Evolutionary conservation across 768 basidiomycete species (phyloP).

Genomic region (Boletus pseudo-olivaceus): DNA sequence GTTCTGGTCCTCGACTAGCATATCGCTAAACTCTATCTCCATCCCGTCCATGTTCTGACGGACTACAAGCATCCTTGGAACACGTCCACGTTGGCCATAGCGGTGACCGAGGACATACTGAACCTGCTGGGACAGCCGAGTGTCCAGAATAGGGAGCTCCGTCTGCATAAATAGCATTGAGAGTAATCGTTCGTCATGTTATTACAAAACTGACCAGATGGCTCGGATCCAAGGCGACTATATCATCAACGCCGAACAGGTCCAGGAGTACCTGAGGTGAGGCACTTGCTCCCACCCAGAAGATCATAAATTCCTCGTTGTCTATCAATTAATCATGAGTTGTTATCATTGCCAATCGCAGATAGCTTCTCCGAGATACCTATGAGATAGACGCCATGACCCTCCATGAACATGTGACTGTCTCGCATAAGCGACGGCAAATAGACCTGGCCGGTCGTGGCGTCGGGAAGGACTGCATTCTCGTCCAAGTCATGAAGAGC

Average conservation of each 20-base stretch:
- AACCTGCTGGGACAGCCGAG: conserved; percentile 77
- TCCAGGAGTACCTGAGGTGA: conserved; percentile 82
- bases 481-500: conserved; percentile 84
- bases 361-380: conserved; percentile 45
- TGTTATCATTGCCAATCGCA: conserved; percentile 13
- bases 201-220: conserved; percentile 50
- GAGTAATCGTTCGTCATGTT: background rate
- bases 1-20: conserved; percentile 96
- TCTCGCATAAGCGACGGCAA: conserved; percentile 78
- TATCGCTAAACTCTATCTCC: conserved; percentile 95
- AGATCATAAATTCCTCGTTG: conserved; percentile 81
- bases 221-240: conserved; percentile 58
- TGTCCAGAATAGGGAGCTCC: conserved; percentile 65
- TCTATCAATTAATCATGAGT: conserved; percentile 43
- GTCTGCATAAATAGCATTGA: conserved; percentile 41
- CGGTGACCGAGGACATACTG: conserved; percentile 80
- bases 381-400: conserved; percentile 87
- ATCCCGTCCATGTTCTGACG: conserved; percentile 90
- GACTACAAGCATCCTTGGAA: conserved; percentile 66
- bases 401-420: conserved; percentile 85
- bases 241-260: conserved; percentile 80
- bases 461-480: conserved; percentile 64
- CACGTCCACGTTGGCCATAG: conserved; percentile 49
- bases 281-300: conserved; percentile 86
- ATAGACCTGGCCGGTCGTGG: conserved; percentile 51